Evolutionary conservation across 306 rosid species (phyloP), one percentile per base, ranked within the genome.

Genomic region (cucumber (Cucumis sativus)): DNA sequence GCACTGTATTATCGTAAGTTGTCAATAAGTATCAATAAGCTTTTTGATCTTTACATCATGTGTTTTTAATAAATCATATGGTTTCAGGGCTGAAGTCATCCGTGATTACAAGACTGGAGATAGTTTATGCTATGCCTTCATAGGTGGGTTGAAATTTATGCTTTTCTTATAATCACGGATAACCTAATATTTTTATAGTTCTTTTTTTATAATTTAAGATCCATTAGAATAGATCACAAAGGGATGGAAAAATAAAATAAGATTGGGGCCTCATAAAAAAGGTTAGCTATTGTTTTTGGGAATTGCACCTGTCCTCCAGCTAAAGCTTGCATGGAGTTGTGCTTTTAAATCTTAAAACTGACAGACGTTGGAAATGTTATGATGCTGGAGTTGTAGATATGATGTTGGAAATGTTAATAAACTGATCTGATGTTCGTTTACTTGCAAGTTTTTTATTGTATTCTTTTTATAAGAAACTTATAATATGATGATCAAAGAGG

Each of bases 111-210:
- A 90, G 88, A 95, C 96, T 66, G 93, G 97, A 68, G 98, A 95
- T 82, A 95, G 98, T 82, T 87, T 95, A 80, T 90, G 97, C 87
- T 95, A 95, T 85, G 92, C 97, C 68, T 95, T 95, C 87, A 83
- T 95, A 59, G 97, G 98, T 95, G 80, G 82, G 94, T 82, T 55
- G n/a, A 74, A 4, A 37, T 18, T 66, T 59, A 10, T 51, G 21
- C 52, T 30, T 60, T 63, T 51, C 30, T 14, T 39, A 4, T 49
- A 4, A 45, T 45, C 15, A 13, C 12, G 37, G 37, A 33, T 33
- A 33, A 33, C 37, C 37, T 33, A 33, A 33, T 33, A 33, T 28
- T 28, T 62, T 62, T 62, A 62, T 63, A 25, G 66, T 60, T 60
- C 41, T 63, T 8, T 45, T 45, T 63, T 63, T 17, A 33, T 63